Evolutionary conservation across 345 rosid species (phyloP), one percentile per base, ranked within the genome.

Genomic region (Lepidium sativum): DNA sequence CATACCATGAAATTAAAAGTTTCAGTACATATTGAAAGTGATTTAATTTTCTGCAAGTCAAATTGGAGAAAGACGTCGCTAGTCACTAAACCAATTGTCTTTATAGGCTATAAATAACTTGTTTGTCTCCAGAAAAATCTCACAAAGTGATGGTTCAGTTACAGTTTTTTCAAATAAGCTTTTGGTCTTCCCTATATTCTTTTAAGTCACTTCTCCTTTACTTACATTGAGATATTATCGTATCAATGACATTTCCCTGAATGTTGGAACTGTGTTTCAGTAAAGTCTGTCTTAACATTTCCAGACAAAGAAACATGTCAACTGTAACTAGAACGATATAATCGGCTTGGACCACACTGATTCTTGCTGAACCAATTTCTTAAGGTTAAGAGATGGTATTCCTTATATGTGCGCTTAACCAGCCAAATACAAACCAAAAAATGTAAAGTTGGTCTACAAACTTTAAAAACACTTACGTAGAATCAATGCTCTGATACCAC

Each of bases 21-120:
- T 29, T 17, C 13, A 51, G 38, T 31, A 57, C 8, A 37, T 25
- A 25, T 25, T 25, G 6, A 25, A 13, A 38, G 23, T 21, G 45
- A 20, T 21, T 7, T 21, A n/a, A 7, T 21, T 13, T n/a, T 23
- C 10, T n/a, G 8, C 12, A 56, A 57, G 45, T 59, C 39, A 29
- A 42, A 59, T 6, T 10, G 20, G 25, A 9, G 64, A 29, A 59
- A 23, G 50, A 43, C 65, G 27, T 43, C 0, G 17, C 65, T 40
- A 25, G 17, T 43, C 31, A 44, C 17, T 60, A 59, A 41, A 38
- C 25, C 42, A 59, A 20, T 15, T 42, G 40, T 25, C 51, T 59
- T 59, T 59, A 40, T 60, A 32, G 54, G 54, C 54, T 29, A n/a
- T n/a, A 45, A 41, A 17, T 60, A 60, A 60, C 65, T 60, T 60